A percentile compares a stretch with the other conserved stretches of the same genome.
Conservation (phyloP, 129 eudicot genomes). For the Flaveria brownii region DNA sequence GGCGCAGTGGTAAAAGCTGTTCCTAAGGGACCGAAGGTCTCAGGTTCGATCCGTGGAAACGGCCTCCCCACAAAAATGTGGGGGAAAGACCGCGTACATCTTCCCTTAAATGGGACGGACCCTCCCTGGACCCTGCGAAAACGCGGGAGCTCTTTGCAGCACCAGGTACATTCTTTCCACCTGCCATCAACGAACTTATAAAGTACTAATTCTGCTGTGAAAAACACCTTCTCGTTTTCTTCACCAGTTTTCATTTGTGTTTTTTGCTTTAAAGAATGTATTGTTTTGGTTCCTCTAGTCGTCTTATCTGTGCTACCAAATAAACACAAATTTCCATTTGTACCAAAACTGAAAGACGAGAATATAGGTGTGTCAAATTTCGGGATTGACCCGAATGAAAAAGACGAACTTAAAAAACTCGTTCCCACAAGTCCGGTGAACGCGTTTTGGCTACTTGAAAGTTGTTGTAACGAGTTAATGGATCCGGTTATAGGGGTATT, state of each 20-base stretch:
- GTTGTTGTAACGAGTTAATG: conserved; percentile 75
- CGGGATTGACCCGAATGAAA: conserved; percentile 63
- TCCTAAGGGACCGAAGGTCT: too few species aligned
- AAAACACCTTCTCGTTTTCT: conserved; percentile 68
- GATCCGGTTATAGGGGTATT: conserved; percentile 44
- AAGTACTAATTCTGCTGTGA: conserved; percentile 64
- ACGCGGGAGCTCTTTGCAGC: too few species aligned
- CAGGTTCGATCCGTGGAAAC: too few species aligned
- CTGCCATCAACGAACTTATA: conserved; percentile 72
- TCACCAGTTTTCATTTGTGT: conserved; percentile 87
- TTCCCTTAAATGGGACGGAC: too few species aligned
- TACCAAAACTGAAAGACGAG: conserved; percentile 50
- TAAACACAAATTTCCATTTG: conserved; percentile 51
- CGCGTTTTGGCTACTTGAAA: conserved; percentile 84
- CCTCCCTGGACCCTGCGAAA: too few species aligned
- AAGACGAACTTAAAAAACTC: conserved; percentile 70
- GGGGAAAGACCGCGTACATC: too few species aligned
- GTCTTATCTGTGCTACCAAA: conserved; percentile 42
- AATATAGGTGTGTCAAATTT: too few species aligned
- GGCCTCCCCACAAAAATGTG: too few species aligned
- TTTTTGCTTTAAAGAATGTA: conserved; percentile 58
- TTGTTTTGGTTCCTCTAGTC: conserved; percentile 42
- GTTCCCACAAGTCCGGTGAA: conserved; percentile 81
- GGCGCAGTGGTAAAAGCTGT: too few species aligned
- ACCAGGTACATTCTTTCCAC: conserved; percentile 94